Evolutionary conservation across 2,329 filamentous ascomycete species (phyloP).

Genomic region (Dendryphion nanum): DNA sequence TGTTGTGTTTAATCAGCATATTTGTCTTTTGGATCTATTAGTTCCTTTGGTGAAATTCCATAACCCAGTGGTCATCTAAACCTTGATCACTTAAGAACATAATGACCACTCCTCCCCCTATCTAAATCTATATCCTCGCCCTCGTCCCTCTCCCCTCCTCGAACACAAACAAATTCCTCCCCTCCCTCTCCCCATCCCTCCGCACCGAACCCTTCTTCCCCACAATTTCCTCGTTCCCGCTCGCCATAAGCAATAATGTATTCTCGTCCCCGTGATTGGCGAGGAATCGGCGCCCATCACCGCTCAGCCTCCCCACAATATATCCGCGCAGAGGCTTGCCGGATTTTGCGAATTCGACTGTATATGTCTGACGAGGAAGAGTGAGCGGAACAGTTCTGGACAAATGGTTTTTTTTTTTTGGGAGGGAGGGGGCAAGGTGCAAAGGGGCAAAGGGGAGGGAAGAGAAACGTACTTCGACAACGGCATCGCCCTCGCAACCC

Average conservation of each 20-base stretch:
- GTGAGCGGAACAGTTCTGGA: not conserved
- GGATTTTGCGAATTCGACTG: slow-evolving; percentile 56
- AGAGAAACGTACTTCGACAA: slow-evolving; percentile 50
- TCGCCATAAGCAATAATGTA: slow-evolving; percentile 48
- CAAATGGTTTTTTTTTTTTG: not conserved
- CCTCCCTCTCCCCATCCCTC: slow-evolving; percentile 23
- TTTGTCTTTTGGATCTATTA: too few species aligned
- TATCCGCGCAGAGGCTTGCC: slow-evolving; percentile 49
- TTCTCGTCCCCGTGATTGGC: slow-evolving; percentile 56
- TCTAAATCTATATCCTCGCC: slow-evolving; percentile 16
- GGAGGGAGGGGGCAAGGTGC: not conserved
- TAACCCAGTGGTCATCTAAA: too few species aligned
- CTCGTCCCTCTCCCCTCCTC: slow-evolving; percentile 4
- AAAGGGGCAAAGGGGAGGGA: not conserved
- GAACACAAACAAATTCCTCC: slow-evolving; percentile 30
- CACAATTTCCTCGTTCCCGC: slow-evolving; percentile 47
- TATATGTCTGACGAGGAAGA: slow-evolving; percentile 53
- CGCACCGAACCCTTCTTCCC: slow-evolving; percentile 50
- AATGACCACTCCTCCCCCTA: too few species aligned
- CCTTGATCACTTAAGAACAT: too few species aligned
- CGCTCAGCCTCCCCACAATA: slow-evolving; percentile 53
- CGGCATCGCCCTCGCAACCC: slow-evolving; percentile 52
- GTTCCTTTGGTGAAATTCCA: too few species aligned
- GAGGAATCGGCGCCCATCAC: slow-evolving; percentile 51
- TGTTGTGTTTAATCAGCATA: too few species aligned